Base-by-base conservation (phyloP, 352 stramenopile species). In the Halophytophthora polymorphica region DNA sequence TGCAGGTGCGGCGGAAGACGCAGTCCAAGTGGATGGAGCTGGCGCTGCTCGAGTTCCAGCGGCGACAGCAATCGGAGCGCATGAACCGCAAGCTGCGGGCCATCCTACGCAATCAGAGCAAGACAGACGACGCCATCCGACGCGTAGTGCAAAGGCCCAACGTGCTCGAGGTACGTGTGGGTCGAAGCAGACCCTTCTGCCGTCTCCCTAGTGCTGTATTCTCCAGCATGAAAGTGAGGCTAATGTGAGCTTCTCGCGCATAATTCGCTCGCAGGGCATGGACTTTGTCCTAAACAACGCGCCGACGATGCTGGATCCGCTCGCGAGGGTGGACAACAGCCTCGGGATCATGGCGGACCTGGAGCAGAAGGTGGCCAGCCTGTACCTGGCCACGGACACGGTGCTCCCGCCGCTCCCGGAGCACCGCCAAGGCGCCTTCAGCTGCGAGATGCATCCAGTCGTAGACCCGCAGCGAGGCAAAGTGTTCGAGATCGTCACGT, bases 41-140 rank as follows among this genome's bases (percentile, higher is more conserved):
- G 14, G 58, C 57, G 0, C 38, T 38, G 4, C 22, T 45, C 2
- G 47, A 71, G 41, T 47, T 39, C 6, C 15, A 44, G 23, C 18
- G 43, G 3, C 17, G 58, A n/a, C 40, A 57, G 2, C 28, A 49
- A 2, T 50, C 57, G 3, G 57, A 71, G 39, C 45, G 43, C 3
- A 56, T 42, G 23, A 71, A 71, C n/a, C 15, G 1, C 11, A 58
- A 67, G 41, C 19, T 71, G 22, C 61, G 52, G 25, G 36, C 23
- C 10, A 45, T 65, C n/a, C 12, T 71, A 50, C 38, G 25, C 35
- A 64, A 58, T 33, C 53, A 71, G 13, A 25, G 37, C n/a, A 50
- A 63, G 18, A 36, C 59, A 8, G 57, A 29, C 6, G 34, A 52
- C 13, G 40, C 48, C 8, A 28, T 70, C 0, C 49, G 53, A 2